These are phyloP conservation scores for Guillardia theta DNA, from an alignment of 78 protist species.

Conservation along the genomic window DNA sequence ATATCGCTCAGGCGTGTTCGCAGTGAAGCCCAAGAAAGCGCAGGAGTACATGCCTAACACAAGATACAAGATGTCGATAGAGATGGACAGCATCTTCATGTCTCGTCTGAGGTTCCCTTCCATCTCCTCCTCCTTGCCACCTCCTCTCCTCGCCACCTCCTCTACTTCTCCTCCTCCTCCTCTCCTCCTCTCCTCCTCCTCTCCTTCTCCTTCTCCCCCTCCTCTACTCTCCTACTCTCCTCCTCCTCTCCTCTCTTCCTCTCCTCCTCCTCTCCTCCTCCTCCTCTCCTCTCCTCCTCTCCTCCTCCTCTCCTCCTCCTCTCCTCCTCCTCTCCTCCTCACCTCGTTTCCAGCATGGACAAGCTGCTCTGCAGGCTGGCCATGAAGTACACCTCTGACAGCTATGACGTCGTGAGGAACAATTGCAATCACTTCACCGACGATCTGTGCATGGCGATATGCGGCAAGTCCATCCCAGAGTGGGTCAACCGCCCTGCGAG, in stretches of 20 bases:
- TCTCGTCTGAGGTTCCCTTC: background rate
- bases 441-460: background rate
- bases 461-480: background rate
- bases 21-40: slow-evolving; percentile 21
- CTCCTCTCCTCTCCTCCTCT: too few species aligned
- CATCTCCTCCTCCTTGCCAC: background rate
- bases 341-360: background rate
- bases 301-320: background rate
- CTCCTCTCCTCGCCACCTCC: background rate
- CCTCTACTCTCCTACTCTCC: background rate
- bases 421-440: slow-evolving; percentile 34
- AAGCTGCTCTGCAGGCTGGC: background rate
- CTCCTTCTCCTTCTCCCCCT: background rate
- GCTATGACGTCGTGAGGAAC: background rate
- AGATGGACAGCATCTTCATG: background rate
- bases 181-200: background rate
- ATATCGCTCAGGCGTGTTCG: background rate
- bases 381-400: background rate
- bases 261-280: background rate
- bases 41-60: slow-evolving; percentile 8
- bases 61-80: background rate
- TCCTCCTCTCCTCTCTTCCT: background rate
- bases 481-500: background rate
- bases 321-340: background rate
- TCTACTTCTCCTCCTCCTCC: background rate